Evolutionary conservation across 176 grass and related monocot species (phyloP).

Genomic region (Secale cereale): DNA sequence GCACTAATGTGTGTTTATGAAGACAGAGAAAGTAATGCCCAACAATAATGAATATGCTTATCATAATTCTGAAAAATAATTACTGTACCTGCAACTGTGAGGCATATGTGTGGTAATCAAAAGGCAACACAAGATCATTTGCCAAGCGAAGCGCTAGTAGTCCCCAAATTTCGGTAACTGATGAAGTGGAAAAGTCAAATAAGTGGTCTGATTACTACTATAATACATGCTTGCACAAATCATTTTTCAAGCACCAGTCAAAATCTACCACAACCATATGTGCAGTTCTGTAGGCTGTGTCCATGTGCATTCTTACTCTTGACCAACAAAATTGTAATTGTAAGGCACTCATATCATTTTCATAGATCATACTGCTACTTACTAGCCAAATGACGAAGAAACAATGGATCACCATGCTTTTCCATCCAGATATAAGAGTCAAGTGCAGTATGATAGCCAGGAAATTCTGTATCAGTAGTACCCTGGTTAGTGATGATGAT

Average conservation of each 20-base stretch:
- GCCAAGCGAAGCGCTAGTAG: conserved; percentile 75
- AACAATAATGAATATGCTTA: conserved; percentile 1
- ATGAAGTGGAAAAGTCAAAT: conserved; percentile 31
- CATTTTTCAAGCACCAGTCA: not conserved
- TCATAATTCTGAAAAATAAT: conserved; percentile 20
- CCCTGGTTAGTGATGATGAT: conserved; percentile 17
- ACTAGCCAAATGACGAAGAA: conserved; percentile 90
- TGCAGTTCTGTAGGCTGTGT: not conserved
- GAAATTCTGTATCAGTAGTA: conserved; percentile 69
- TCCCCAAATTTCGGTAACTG: conserved; percentile 94
- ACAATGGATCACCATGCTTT: conserved; percentile 81
- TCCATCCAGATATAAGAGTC: conserved; percentile 81
- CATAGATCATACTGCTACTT: conserved; percentile 29
- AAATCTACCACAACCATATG: not conserved
- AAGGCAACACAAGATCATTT: conserved; percentile 79
- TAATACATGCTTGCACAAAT: not conserved
- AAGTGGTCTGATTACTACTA: not conserved
- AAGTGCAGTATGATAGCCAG: conserved; percentile 87
- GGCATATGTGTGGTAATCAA: conserved; percentile 78
- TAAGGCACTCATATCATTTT: not conserved
- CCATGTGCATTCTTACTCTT: not conserved
- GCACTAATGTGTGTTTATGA: not conserved
- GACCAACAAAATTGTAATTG: not conserved
- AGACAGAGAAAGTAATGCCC: not conserved
- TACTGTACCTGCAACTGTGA: conserved; percentile 62